These are phyloP conservation scores for Mortierella hygrophila DNA, from an alignment of 192 early-diverging fungal genomes.

Conservation along the genomic window DNA sequence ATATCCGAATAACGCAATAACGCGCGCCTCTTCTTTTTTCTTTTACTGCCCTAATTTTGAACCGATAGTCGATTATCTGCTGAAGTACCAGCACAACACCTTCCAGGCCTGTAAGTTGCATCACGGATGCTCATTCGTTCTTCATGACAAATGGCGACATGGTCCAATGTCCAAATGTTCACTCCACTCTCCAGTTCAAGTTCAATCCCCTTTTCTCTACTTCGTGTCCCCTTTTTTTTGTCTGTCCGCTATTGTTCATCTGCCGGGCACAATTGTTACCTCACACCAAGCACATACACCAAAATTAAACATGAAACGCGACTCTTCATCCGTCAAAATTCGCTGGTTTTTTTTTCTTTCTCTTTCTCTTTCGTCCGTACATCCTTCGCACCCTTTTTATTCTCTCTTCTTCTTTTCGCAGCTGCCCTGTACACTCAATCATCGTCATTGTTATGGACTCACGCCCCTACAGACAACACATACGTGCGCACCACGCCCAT, in stretches of 20 bases:
- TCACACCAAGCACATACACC: not conserved
- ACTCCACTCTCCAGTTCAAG: not conserved
- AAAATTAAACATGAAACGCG: conserved; percentile 5
- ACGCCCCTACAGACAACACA: not conserved
- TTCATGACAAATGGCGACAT: not conserved
- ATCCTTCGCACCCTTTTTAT: not conserved
- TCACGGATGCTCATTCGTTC: not conserved
- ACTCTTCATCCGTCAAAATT: not conserved
- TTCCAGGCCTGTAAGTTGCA: conserved; percentile 27
- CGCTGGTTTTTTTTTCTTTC: not conserved
- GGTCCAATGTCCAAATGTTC: no score
- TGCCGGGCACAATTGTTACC: not conserved
- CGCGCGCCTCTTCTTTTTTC: not conserved
- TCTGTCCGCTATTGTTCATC: not conserved
- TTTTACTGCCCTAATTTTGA: not conserved
- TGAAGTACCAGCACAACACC: conserved; percentile 6
- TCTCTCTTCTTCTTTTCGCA: not conserved
- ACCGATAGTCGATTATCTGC: conserved; percentile 12
- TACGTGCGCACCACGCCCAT: not conserved
- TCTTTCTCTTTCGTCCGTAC: not conserved
- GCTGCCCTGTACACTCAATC: not conserved
- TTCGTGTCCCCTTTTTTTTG: not conserved
- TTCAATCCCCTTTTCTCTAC: not conserved
- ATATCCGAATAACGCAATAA: not conserved
- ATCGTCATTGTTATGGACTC: not conserved